A percentile compares a stretch with the other conserved stretches of the same genome.
These are phyloP conservation scores for Monilinia fructigena DNA, from an alignment of 2,329 filamentous ascomycete species.

Conservation along the genomic window DNA sequence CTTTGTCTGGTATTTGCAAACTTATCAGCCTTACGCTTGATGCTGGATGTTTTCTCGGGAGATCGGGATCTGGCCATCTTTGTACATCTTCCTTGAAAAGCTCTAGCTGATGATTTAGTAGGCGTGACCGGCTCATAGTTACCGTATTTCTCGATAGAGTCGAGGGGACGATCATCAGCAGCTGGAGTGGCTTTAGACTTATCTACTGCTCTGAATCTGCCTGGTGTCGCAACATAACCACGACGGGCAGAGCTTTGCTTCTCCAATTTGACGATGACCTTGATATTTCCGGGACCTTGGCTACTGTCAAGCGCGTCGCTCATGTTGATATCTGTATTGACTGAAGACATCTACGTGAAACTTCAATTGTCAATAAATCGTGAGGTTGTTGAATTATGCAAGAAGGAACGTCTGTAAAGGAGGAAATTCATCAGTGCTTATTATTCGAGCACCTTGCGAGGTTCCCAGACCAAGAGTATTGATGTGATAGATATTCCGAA, in stretches of 20 bases:
- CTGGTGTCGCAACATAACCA: conserved; percentile 4
- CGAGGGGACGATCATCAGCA: background rate
- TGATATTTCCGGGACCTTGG: background rate
- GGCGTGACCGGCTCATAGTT: conserved; percentile 4
- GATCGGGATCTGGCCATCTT: background rate
- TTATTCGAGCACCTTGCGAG: background rate
- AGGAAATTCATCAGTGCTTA: conserved; percentile 1
- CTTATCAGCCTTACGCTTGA: background rate
- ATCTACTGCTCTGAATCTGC: background rate
- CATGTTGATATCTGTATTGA: background rate
- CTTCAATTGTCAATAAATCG: background rate
- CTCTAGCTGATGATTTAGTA: background rate
- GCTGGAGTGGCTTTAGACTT: background rate
- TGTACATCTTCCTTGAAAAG: background rate
- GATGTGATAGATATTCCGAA: background rate
- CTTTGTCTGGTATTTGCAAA: background rate
- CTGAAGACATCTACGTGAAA: background rate
- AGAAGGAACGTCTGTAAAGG: background rate
- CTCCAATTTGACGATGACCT: background rate
- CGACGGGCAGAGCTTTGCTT: background rate
- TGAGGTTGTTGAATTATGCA: background rate
- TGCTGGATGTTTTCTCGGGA: background rate
- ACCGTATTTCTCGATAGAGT: background rate
- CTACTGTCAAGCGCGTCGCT: background rate
- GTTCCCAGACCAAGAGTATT: background rate